Evolutionary conservation across 2,329 filamentous ascomycete species (phyloP), one percentile per base, ranked within the genome.

Genomic region (Xylariaceae sp.): DNA sequence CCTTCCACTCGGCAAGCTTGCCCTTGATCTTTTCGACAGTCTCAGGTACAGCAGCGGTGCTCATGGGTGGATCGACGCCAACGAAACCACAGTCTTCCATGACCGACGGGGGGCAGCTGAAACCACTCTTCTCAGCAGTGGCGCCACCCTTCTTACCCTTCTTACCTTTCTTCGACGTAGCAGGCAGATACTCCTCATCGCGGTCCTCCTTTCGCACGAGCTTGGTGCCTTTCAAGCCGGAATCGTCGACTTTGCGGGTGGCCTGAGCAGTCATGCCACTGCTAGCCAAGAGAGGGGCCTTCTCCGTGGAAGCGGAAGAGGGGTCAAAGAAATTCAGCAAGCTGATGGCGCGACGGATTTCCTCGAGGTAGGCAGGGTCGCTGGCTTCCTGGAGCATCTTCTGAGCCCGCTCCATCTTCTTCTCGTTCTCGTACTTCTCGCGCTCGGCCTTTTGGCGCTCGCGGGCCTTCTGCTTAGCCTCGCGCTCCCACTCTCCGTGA

Each of bases 301-400:
- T 89, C 73, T 88, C 89, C 68, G 80, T 77, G 31, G 77, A 73
- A 36, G 76, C 74, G 53, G 83, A 78, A 14, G 76, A 82, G 2
- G 93, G 93, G 71, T 97, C 92, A 62, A 97, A 93, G 80, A 93
- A 93, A 62, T 87, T 86, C 63, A 97, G 89, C 42, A 99, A 80
- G 69, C 86, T 88, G 75, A 94, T 89, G 57, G 90, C 89, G 48
- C 88, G 88, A 64, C 91, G 83, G 66, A 99, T 96, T 76, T 99
- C 91, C 63, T 97, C 90, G 43, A 90, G 80, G 78, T 90, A 99
- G 47, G 94, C 94, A 14, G 88, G 91, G 64, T 90, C 87, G 68
- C 86, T 89, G 62, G 90, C 90, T 67, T 93, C 88, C 65, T 86
- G 85, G 39, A 95, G 84, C 71, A 89, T 80, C 70, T 86, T 82